Conservation (phyloP, 83 land plant species). For the Isoetes engelmannii region DNA sequence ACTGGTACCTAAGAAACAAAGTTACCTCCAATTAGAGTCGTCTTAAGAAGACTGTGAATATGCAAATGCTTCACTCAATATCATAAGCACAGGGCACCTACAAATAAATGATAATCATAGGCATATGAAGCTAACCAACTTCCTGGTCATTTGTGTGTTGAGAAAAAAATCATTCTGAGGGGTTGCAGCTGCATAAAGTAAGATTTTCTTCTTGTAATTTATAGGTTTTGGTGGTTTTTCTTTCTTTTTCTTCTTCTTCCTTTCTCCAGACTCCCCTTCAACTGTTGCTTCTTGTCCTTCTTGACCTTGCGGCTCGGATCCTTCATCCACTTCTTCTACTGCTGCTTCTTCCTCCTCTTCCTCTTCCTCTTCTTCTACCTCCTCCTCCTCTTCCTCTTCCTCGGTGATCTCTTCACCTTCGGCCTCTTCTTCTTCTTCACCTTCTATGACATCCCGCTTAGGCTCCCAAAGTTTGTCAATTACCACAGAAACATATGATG, state of each 20-base stretch:
- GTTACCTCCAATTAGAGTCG: no score
- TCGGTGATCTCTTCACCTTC: conserved; percentile 12
- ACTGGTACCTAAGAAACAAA: conserved; percentile 12
- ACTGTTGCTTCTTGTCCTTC: conserved; percentile 7
- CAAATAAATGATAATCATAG: no score
- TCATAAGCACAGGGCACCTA: no score
- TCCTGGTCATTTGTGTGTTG: conserved; percentile 14
- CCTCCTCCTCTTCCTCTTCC: no score
- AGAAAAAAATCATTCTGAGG: conserved; percentile 6
- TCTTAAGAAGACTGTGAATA: no score
- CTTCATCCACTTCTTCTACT: conserved; percentile 11
- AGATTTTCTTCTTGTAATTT: conserved; percentile 20
- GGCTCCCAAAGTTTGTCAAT: conserved; percentile 20
- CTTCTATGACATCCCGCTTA: background rate
- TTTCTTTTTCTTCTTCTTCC: conserved; percentile 10
- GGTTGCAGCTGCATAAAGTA: conserved; percentile 19
- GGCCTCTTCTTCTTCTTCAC: conserved; percentile 1
- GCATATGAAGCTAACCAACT: no score
- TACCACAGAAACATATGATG: conserved; percentile 16
- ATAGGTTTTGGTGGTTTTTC: conserved; percentile 15
- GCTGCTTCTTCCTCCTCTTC: conserved; percentile 17
- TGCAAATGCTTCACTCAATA: no score
- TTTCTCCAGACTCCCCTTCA: background rate
- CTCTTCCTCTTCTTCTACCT: no score
- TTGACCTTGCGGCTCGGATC: conserved; percentile 4